Conservation (phyloP, 2,329 filamentous ascomycete species). For the Xylariales sp. region DNA sequence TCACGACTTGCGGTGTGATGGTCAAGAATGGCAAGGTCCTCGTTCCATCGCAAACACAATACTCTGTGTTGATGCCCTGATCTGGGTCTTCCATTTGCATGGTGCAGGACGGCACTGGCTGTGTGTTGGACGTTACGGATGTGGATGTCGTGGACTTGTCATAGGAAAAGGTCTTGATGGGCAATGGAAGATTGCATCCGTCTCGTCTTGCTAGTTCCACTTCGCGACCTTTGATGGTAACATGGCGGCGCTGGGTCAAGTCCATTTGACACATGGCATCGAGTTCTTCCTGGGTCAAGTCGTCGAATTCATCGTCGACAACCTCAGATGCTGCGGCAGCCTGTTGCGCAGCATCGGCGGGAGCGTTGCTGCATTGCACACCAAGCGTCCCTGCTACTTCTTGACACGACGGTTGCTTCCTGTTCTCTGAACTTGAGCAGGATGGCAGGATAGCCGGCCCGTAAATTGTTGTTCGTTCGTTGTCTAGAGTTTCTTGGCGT, state of each 20-base stretch:
- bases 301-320: neutral
- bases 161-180: no score
- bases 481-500: neutral
- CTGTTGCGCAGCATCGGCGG: constrained; percentile 1
- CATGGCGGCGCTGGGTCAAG: constrained; percentile 2
- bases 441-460: neutral
- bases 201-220: constrained; percentile 5
- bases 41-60: constrained; percentile 10
- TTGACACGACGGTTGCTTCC: constrained; percentile 11
- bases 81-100: constrained; percentile 12
- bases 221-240: constrained; percentile 7
- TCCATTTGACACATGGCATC: neutral
- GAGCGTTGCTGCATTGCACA: constrained; percentile 12
- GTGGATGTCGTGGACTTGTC: no score
- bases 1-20: constrained; percentile 8
- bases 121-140: neutral
- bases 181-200: no score
- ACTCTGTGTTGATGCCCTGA: constrained; percentile 9
- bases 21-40: constrained; percentile 10
- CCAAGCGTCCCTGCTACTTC: constrained; percentile 21
- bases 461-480: neutral
- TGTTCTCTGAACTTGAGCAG: constrained; percentile 7
- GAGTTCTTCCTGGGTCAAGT: neutral
- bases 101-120: constrained; percentile 8
- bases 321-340: neutral